Evolutionary conservation across 2,329 filamentous ascomycete genomes (phyloP).

Genomic region (Pezicula rhizophila): DNA sequence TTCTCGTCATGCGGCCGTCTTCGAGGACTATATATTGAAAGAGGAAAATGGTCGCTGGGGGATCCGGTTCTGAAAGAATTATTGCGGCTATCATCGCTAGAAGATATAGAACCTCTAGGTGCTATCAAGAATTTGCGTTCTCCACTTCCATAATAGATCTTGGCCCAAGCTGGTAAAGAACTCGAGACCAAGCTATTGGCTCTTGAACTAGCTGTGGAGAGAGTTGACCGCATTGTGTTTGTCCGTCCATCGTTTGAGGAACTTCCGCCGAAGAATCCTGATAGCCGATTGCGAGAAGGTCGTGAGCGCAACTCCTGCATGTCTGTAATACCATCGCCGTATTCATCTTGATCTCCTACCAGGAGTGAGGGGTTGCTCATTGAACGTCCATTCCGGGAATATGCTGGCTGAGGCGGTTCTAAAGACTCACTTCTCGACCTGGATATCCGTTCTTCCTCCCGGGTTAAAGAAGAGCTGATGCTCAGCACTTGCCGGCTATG

Average conservation of each 20-base stretch:
- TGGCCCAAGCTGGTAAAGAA: conserved; percentile 40
- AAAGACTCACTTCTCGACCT: conserved; percentile 31
- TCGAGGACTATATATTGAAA: conserved; percentile 39
- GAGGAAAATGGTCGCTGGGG: conserved; percentile 42
- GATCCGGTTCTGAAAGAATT: conserved; percentile 42
- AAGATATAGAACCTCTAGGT: conserved; percentile 22
- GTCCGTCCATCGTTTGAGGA: conserved; percentile 35
- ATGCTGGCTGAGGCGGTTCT: conserved; percentile 42
- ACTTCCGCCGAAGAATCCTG: conserved; percentile 40
- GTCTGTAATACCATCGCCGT: conserved; percentile 58
- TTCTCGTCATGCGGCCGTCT: conserved; percentile 36
- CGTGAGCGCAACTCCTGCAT: conserved; percentile 46
- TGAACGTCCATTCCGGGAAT: conserved; percentile 30
- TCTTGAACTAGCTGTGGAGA: conserved; percentile 32
- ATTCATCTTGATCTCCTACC: conserved; percentile 54
- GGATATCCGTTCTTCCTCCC: conserved; percentile 13
- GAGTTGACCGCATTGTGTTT: conserved; percentile 21
- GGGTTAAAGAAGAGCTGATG: conserved; percentile 43
- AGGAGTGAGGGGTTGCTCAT: conserved; percentile 32
- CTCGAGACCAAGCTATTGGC: conserved; percentile 36
- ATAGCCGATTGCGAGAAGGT: conserved; percentile 48
- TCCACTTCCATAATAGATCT: conserved; percentile 66
- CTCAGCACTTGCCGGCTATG: conserved; percentile 51
- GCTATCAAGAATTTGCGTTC: conserved; percentile 46
- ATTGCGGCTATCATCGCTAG: conserved; percentile 36